phyloP scores from a whole-genome alignment of 2,329 filamentous ascomycete genomes.

The Colletotrichum sp. region DNA sequence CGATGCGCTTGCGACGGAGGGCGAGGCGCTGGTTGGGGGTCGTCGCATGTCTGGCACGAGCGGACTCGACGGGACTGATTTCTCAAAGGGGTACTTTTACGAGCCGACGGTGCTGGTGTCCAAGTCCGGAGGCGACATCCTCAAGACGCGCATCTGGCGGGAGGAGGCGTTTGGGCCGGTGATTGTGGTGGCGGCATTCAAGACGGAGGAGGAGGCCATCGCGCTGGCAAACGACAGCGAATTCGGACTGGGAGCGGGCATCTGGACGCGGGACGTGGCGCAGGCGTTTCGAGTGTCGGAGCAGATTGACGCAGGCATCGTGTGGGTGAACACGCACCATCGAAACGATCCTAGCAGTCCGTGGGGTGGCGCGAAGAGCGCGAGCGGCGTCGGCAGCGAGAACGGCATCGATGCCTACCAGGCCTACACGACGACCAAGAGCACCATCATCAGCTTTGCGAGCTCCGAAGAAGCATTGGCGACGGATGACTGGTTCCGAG shows the following conservation, averaged over 20 bases:
- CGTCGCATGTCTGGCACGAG: conserved; percentile 52
- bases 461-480: conserved; percentile 54
- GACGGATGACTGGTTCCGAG: conserved; percentile 72
- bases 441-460: conserved; percentile 73
- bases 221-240: conserved; percentile 73
- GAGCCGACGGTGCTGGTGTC: conserved; percentile 74
- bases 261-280: conserved; percentile 78
- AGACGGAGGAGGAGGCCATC: conserved; percentile 74
- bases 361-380: conserved; percentile 68
- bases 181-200: conserved; percentile 76
- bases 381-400: conserved; percentile 74
- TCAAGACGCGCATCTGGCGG: conserved; percentile 74
- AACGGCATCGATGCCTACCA: conserved; percentile 71
- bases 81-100: conserved; percentile 74
- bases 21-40: conserved; percentile 49
- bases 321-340: conserved; percentile 68
- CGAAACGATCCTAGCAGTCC: conserved; percentile 75
- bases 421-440: conserved; percentile 66
- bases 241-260: conserved; percentile 78
- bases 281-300: conserved; percentile 77
- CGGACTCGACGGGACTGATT: conserved; percentile 53
- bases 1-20: conserved; percentile 63
- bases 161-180: conserved; percentile 88
- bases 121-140: conserved; percentile 63
- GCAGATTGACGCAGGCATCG: conserved; percentile 68